Conservation (phyloP, 2,329 filamentous ascomycete species). For the Volutella citrinella region DNA sequence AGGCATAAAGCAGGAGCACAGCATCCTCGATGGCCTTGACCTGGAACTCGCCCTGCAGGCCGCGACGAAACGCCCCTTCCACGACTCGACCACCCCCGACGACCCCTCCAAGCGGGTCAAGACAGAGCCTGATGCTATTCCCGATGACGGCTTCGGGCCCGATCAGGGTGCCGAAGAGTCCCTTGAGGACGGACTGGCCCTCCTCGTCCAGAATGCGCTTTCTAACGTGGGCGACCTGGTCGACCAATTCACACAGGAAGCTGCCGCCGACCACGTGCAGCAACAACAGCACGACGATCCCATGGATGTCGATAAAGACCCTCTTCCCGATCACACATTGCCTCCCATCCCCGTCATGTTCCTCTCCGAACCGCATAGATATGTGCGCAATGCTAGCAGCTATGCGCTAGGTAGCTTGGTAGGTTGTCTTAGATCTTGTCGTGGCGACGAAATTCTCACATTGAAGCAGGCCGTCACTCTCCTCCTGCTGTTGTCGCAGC, state of each 20-base stretch:
- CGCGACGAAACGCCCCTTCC: conserved; percentile 36
- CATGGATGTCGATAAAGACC: conserved; percentile 32
- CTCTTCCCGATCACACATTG: conserved; percentile 23
- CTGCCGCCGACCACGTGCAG: conserved; percentile 21
- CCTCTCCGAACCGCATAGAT: conserved; percentile 34
- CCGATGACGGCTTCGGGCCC: conserved; percentile 18
- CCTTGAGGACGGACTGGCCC: conserved; percentile 34
- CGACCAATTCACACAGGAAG: conserved; percentile 27
- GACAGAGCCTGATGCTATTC: conserved; percentile 22
- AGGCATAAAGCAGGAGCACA: conserved; percentile 40
- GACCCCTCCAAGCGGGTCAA: conserved; percentile 34
- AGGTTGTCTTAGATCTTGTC: conserved; percentile 21
- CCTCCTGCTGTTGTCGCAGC: conserved; percentile 36
- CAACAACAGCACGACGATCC: no score
- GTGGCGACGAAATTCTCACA: conserved; percentile 12
- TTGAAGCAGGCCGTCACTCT: conserved; percentile 35
- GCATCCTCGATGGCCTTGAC: conserved; percentile 33
- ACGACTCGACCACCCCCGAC: conserved; percentile 26
- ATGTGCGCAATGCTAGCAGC: conserved; percentile 35
- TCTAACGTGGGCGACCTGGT: conserved; percentile 38
- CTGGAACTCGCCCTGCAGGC: conserved; percentile 33
- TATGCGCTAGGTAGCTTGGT: conserved; percentile 41
- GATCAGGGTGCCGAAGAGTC: conserved; percentile 24
- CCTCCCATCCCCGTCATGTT: conserved; percentile 30
- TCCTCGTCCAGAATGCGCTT: conserved; percentile 39